phyloP scores from a whole-genome alignment of 1,139 yeast species.

The Kluyveromyces sp. region DNA sequence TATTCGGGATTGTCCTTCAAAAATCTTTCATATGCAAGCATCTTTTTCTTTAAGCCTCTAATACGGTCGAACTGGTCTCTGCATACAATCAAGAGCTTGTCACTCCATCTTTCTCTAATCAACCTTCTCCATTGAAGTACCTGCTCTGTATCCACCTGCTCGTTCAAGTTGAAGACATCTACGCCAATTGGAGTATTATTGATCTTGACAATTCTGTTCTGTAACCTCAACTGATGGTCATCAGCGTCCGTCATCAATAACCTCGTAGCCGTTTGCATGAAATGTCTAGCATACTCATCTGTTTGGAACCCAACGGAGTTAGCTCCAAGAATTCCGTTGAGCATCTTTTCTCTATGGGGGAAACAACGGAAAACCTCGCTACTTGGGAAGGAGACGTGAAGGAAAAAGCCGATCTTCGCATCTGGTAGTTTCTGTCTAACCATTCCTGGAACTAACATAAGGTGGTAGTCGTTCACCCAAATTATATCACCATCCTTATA shows the following conservation, averaged over 20 bases:
- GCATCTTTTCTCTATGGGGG: slow-evolving; percentile 72
- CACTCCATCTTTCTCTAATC: slow-evolving; percentile 70
- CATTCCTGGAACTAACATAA: slow-evolving; percentile 81
- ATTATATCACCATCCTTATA: slow-evolving; percentile 66
- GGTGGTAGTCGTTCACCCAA: slow-evolving; percentile 94
- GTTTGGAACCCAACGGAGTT: slow-evolving; percentile 86
- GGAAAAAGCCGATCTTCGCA: slow-evolving; percentile 85
- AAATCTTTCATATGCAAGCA: slow-evolving; percentile 80
- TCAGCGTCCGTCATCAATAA: slow-evolving; percentile 76
- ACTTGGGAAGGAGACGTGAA: slow-evolving; percentile 93
- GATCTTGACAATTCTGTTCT: slow-evolving; percentile 60
- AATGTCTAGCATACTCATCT: slow-evolving; percentile 88
- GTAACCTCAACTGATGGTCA: slow-evolving; percentile 63
- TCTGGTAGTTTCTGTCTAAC: slow-evolving; percentile 66
- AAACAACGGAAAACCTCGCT: slow-evolving; percentile 92
- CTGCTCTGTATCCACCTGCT: slow-evolving; percentile 40
- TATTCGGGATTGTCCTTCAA: slow-evolving; percentile 63
- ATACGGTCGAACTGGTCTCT: slow-evolving; percentile 84
- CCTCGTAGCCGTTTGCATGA: slow-evolving; percentile 82
- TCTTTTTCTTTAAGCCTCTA: slow-evolving; percentile 82
- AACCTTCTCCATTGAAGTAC: slow-evolving; percentile 65
- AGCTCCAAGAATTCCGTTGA: slow-evolving; percentile 85
- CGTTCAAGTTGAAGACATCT: slow-evolving; percentile 56
- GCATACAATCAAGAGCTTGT: slow-evolving; percentile 65
- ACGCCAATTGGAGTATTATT: slow-evolving; percentile 80